Evolutionary conservation across 306 rosid genomes (phyloP), one percentile per base, ranked within the genome.

Genomic region (Begonia peltatifolia): DNA sequence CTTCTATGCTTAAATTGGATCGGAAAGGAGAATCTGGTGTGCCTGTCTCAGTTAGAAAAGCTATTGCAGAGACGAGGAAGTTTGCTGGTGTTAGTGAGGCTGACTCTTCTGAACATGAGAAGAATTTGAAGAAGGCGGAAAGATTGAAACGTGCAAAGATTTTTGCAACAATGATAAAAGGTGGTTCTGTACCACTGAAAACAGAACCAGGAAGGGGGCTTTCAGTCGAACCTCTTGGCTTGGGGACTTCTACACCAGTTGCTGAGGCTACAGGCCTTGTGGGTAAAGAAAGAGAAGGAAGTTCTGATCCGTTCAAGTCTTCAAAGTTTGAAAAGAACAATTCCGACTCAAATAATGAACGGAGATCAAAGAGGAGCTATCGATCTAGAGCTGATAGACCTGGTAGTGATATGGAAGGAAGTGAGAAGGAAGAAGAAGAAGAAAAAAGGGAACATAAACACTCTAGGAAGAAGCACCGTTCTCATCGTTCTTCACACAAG

Each of bases 111-210:
- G 87, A 87, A 75, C 84, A 65, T 68, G 87, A 83, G 73, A 80
- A 80, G 74, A 83, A 76, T 70, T 70, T 83, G 44, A 87, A 30
- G 38, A 30, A 78, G 68, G 84, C 90, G 6, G 96, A 83, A 76
- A 83, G 96, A 63, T 72, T 87, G 76, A 87, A 78, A 78, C 81
- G 94, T 47, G 94, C 96, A 18, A 83, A 80, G 71, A 78, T 76
- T 80, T 87, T 87, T 74, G 81, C 94, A 41, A 81, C 78, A 63
- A 87, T 87, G 87, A 56, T 87, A 56, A 80, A 87, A 60, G 50
- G 70, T 59, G 74, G 90, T 51, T 66, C 56, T 59, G 83, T 76
- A 46, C 73, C 84, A 12, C 46, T 70, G 43, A 79, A 72, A 71
- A 63, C 60, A 9, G 90, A 83, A 46, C 52, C 69, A 42, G 44